Base-by-base conservation (phyloP, 805 yeast genomes). In the Lipomyces spencermartinsiae region DNA sequence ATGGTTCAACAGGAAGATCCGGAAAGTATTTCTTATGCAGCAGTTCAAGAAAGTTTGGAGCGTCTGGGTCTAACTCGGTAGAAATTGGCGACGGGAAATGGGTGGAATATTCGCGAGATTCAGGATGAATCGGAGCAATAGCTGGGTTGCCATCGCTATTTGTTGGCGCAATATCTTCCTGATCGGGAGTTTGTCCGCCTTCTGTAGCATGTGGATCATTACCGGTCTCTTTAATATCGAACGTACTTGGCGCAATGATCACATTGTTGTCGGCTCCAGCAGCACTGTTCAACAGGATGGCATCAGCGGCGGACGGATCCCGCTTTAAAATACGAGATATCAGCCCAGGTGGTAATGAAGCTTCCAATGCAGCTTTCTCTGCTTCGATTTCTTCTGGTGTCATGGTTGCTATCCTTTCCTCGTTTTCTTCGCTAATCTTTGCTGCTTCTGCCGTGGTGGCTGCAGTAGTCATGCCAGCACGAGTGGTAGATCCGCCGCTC, bases 11-110 rank as follows among this genome's bases (percentile, higher is more conserved):
- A 1, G 97, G 97, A 61, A 95, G 81, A 72, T 93, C 94, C 0
- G 99, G 98, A 79, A 88, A 95, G 79, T 87, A 94, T 75, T 90
- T 91, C 33, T 87, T 90, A 74, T 93, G 95, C 62, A 95, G 80
- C 74, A 92, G 89, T 34, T 88, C 88, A 72, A 87, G 84, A 76
- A 93, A 93, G 10, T 89, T 83, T 0, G 96, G 95, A 77, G 90
- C 97, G 74, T 90, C 82, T 5, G 91, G 77, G 72, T 91, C 93
- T 43, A 89, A 72, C 1, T 80, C 81, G 7, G 35, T 35, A 16
- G 59, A 33, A 33, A 39, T 14, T 5, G 65, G 69, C n/a, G 61
- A 46, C 25, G 71, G 74, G 64, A 63, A 65, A 58, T 66, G 71
- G 4, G 58, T 54, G 14, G 59, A 29, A 8, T 25, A n/a, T 19